phyloP scores from a whole-genome alignment of 2,329 filamentous ascomycete species.

The Blumeria graminis region DNA sequence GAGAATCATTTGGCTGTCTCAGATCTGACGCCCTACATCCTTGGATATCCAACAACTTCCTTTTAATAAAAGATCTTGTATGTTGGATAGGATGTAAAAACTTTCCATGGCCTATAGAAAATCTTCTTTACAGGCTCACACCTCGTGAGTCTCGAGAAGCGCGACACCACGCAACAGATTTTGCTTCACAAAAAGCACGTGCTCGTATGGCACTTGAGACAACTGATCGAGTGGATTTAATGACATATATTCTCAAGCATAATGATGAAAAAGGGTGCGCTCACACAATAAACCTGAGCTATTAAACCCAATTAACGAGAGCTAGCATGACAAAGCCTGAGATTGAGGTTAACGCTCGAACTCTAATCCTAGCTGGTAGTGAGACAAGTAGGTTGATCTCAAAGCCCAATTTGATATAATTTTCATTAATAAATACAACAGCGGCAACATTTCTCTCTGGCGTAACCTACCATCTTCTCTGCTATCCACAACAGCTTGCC shows the following conservation, averaged over 20 bases:
- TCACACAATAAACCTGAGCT: not conserved
- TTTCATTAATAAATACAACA: not conserved
- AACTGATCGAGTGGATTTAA: not conserved
- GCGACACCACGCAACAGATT: not conserved
- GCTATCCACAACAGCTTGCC: constrained; percentile 11
- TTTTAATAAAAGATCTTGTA: not conserved
- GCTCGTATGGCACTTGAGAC: not conserved
- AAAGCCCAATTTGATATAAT: not conserved
- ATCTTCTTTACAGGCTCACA: not conserved
- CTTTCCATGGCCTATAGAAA: not conserved
- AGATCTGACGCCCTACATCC: constrained; percentile 9
- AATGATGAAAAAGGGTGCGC: constrained; percentile 7
- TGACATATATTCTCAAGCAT: constrained; percentile 3
- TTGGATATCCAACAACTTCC: constrained; percentile 7
- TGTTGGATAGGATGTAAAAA: not conserved
- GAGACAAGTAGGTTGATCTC: constrained; percentile 5
- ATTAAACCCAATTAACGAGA: not conserved
- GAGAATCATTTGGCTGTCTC: constrained; percentile 17
- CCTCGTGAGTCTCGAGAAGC: not conserved
- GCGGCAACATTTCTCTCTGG: constrained; percentile 18
- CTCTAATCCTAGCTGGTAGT: constrained; percentile 6
- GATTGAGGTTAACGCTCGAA: constrained; percentile 3
- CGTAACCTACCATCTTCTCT: constrained; percentile 11
- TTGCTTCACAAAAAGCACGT: not conserved
- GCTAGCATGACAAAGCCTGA: constrained; percentile 3